Base-by-base conservation (phyloP, 192 early-diverging fungal species). In the Podila minutissima region DNA sequence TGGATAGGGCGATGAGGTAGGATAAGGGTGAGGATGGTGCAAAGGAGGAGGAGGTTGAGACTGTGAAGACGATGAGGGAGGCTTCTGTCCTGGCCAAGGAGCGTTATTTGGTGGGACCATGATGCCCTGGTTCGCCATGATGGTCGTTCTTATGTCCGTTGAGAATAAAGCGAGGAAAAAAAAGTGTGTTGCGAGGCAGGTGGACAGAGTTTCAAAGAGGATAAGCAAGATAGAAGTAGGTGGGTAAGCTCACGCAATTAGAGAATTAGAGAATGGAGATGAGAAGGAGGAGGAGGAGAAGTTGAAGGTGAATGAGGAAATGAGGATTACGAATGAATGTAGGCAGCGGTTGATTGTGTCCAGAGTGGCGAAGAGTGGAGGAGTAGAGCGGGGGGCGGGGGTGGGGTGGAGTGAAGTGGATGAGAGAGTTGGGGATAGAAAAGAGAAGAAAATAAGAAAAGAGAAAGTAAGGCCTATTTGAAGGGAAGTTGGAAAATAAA, bases 101-200 rank as follows among this genome's bases (percentile, higher is more conserved):
- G 82, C 20, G 69, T 83, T 72, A 32, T 83, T 72, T 5, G 72
- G 74, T 28, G 73, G 71, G 28, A 75, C 67, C 69, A 76, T 75
- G 26, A 75, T 69, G 41, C 66, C 67, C 59, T 72, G 74, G 41
- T 64, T 83, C 2, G 63, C 65, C 74, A 83, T 76, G 66, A 37
- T 58, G 53, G 38, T 15, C 19, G 41, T 46, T 37, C 4, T 46
- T 46, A 11, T 46, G 13, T 17, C 41, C 15, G 41, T 46, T 37
- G 41, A 15, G 41, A 17, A 46, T 46, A 15, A 17, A 46, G 13
- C 1, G 41, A 15, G 15, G 41, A 46, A 46, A 17, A 17, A 17
- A 17, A 46, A 5, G 2, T 41, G 38, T 13, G 38, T 6, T 33
- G 31, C 37, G 7, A 41, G 41, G 41, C 41, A 46, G 41, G 41